A percentile compares a stretch with the other conserved stretches of the same genome.
Evolutionary conservation across 139 green algal genomes (phyloP).

Genomic region (Zygnema cylindricum): DNA sequence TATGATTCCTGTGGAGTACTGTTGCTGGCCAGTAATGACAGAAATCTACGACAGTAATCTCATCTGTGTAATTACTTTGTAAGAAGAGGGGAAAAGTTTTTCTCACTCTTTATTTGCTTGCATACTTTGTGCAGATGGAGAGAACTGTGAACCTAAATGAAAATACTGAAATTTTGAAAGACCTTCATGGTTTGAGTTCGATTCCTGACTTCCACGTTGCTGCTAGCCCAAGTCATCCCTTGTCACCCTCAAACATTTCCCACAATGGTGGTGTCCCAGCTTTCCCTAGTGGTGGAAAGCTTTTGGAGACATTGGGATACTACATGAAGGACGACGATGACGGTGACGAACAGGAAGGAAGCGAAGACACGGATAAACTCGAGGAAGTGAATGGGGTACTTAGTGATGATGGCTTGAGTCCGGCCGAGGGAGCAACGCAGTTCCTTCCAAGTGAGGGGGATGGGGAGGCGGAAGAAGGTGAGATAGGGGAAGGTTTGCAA

Average conservation of each 20-base stretch:
- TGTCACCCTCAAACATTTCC: background rate
- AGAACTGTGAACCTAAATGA: constrained; percentile 29
- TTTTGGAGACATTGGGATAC: background rate
- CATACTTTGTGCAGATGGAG: constrained; percentile 41
- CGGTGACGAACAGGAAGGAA: background rate
- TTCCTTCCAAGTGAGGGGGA: background rate
- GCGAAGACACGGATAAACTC: background rate
- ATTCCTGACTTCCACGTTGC: background rate
- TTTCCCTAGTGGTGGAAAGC: background rate
- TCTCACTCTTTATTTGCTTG: no score
- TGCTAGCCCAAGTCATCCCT: background rate
- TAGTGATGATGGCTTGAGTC: background rate
- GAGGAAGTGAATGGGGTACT: constrained; percentile 12
- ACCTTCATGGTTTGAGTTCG: constrained; percentile 30
- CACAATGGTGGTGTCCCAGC: background rate
- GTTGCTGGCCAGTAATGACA: no score
- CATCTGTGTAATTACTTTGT: no score
- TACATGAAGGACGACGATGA: constrained; percentile 24
- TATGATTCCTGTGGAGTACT: no score
- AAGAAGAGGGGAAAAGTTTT: no score
- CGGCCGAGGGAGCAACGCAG: background rate
- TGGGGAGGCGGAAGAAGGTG: background rate
- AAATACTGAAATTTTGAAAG: constrained; percentile 21
- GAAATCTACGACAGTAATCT: no score
- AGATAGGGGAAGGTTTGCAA: background rate